Evolutionary conservation across 768 basidiomycete genomes (phyloP), one percentile per base, ranked within the genome.

Genomic region (Mycena maculata): DNA sequence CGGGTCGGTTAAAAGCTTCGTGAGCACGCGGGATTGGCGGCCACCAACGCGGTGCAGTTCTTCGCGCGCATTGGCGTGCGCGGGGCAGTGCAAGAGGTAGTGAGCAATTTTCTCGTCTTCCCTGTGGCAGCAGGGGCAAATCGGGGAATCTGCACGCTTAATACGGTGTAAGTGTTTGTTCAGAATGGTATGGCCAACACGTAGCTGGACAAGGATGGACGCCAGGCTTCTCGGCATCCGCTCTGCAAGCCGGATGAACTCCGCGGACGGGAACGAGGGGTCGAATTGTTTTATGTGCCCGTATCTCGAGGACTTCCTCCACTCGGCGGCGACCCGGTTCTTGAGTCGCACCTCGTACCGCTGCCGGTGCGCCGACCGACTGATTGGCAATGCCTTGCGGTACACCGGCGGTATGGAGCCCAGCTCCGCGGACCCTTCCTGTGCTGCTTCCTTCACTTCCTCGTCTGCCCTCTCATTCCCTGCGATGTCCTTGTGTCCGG

Each of bases 211-310:
- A n/a, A n/a, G n/a, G n/a, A n/a, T n/a, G n/a, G n/a, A 25, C 60
- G 20, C 80, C 79, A 25, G 76, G 62, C 12, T 80, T 68, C 2
- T 76, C 15, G 9, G 63, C 52, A 16, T 71, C 16, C 31, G 27
- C 1, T 47, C 45, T 16, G 45, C 27, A 7, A 50, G 5, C 0
- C 0, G n/a, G 33, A 65, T 20, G 41, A 38, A 65, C 9, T 44
- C 23, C 2, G 55, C 55, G 6, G 38, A 39, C 25, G 25, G 7
- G 11, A 65, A 23, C 15, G 30, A n/a, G 13, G 8, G 2, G 63
- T 65, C 63, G n/a, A n/a, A n/a, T n/a, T n/a, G n/a, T n/a, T n/a
- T n/a, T n/a, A n/a, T n/a, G n/a, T n/a, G n/a, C n/a, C 47, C 50
- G 63, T 39, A 50, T 18, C 63, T 30, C n/a, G 54, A 11, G 2